Evolutionary conservation across 441 rosid genomes (phyloP), one percentile per base, ranked within the genome.

Genomic region (Euphorbia schlechtendalii): DNA sequence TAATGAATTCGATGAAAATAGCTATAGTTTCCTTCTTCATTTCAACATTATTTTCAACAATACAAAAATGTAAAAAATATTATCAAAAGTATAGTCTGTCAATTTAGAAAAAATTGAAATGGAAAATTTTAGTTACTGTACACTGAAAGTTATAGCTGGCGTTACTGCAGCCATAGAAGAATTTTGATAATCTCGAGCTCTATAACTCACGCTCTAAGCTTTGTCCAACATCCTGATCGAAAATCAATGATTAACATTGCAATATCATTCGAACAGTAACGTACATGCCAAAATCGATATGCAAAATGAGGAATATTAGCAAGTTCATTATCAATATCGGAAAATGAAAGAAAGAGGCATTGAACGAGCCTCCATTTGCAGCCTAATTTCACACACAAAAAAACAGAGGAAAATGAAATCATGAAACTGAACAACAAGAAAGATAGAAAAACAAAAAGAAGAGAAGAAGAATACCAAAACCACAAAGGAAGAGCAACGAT

Each of bases 121-220:
- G 41, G 21, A 10, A 25, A 60, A n/a, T 40, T 53, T 40, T 14
- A 3, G 64, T 58, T 6, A 51, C 14, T 32, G 46, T 79, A 92
- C 98, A 56, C 57, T 30, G 78, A 78, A 89, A 89, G 56, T 68
- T 69, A 15, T 68, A 53, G 75, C 76, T 75, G 71, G 90, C 85
- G 72, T 84, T 79, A 71, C 96, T 88, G 86, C 98, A 92, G 27
- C 89, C 94, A 34, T 73, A 66, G 81, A 78, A 90, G 49, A 82
- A 79, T 32, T 78, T 78, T 7, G 96, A 84, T 45, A 65, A 71
- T n/a, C 77, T 80, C 3, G 92, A 85, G 68, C 71, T 82, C 98
- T 96, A 89, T 56, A 85, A 70, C 52, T 84, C 85, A 30, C 77
- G 84, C 58, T 78, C 81, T 15, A 66, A 62, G 57, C 63, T 74